These are phyloP conservation scores for Vanderwaltozyma verrucispora DNA, from an alignment of 805 yeast species.

Conservation along the genomic window DNA sequence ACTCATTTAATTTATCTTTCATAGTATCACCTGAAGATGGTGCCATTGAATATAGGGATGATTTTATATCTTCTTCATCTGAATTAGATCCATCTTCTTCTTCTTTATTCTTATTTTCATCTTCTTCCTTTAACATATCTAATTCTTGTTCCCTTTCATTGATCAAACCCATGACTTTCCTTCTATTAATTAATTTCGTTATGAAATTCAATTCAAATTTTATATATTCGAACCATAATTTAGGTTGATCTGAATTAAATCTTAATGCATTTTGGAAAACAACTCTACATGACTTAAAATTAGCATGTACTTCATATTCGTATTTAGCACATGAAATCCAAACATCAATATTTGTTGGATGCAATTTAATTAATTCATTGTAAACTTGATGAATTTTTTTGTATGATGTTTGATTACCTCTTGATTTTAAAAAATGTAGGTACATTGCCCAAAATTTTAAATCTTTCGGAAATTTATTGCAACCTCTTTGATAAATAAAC, in stretches of 20 bases:
- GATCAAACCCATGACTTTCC: slow-evolving; percentile 70
- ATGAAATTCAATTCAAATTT: slow-evolving; percentile 82
- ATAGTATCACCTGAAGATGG: slow-evolving; percentile 45
- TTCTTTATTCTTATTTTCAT: slow-evolving; percentile 26
- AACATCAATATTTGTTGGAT: slow-evolving; percentile 81
- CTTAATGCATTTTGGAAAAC: slow-evolving; percentile 77
- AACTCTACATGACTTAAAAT: slow-evolving; percentile 79
- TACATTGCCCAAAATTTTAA: slow-evolving; percentile 70
- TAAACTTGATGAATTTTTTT: slow-evolving; percentile 67
- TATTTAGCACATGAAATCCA: slow-evolving; percentile 95
- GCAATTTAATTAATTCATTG: slow-evolving; percentile 67
- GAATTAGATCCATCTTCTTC: slow-evolving; percentile 28
- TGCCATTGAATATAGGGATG: slow-evolving; percentile 19
- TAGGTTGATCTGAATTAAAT: slow-evolving; percentile 63
- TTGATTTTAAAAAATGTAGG: slow-evolving; percentile 53
- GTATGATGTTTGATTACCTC: slow-evolving; percentile 44
- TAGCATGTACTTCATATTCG: slow-evolving; percentile 81
- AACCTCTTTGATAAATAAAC: slow-evolving; percentile 76
- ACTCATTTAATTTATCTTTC: slow-evolving; percentile 52
- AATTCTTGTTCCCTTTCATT: slow-evolving; percentile 61
- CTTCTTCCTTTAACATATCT: slow-evolving; percentile 31
- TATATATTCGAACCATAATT: slow-evolving; percentile 77
- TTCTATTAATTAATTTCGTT: slow-evolving; percentile 71
- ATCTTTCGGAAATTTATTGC: slow-evolving; percentile 68
- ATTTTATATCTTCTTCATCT: slow-evolving; percentile 24